Evolutionary conservation across 768 basidiomycete species (phyloP), one percentile per base, ranked within the genome.

Genomic region (Lyophyllum atratum): DNA sequence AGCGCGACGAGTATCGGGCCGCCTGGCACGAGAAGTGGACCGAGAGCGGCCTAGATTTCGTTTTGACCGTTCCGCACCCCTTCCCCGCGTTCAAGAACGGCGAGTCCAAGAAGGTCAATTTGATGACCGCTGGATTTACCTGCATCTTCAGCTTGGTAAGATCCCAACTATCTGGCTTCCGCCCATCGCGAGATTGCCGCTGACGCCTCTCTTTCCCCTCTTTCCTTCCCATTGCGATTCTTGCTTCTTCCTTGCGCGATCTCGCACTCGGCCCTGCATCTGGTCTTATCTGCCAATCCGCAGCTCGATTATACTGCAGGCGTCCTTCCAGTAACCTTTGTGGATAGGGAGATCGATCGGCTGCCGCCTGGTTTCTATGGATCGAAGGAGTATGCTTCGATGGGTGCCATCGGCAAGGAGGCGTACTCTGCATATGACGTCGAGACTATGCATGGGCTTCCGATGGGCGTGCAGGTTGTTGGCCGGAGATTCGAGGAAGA

Each of bases 401-500:
- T 77, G 67, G 72, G 74, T 39, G 44, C 63, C 12, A 66, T 75
- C 14, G 74, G 73, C 9, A 72, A 73, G 59, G 64, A 61, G n/a
- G 79, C 76, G 2, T 81, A 76, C 59, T 67, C 74, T 0, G 75
- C 79, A 1, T 91, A 90, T 50, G 79, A 89, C 49, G 77, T 82
- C 1, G 71, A 80, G 14, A 76, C 79, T 56, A 88, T 89, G 85
- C 78, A 85, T 55, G 88, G 88, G 7, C 72, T 89, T 4, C 87
- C 89, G 0, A 65, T 90, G 1, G 85, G 86, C 1, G 81, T 89
- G 11, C 87, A 90, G 65, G 68, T 90, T 29, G 77, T 83, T 1
- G 87, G 86, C 1, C 72, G 79, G 44, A 73, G 84, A 40, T 76
- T 88, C 39, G 85, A 89, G 66, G 90, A 91, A 69, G 90, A 92